Conservation (phyloP, 495 filamentous ascomycete species). For the Podospora conica region DNA sequence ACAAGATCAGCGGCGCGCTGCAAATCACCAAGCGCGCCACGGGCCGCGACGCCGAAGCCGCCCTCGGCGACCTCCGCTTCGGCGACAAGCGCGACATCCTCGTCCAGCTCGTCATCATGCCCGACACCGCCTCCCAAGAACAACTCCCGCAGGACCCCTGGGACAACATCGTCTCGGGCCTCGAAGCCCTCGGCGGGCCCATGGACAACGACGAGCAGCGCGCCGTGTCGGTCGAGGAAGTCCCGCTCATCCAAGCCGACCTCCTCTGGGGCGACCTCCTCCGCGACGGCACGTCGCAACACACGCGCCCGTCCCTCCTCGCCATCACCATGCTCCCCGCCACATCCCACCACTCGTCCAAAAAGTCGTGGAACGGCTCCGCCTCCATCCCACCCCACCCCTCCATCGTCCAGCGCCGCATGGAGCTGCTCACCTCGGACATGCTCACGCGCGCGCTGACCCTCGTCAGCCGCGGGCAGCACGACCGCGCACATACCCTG, state of each 20-base stretch:
- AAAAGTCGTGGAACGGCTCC: conserved; percentile 54
- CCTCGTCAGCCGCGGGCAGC: conserved; percentile 82
- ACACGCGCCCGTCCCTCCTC: conserved; percentile 85
- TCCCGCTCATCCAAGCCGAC: conserved; percentile 93
- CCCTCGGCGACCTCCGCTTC: conserved; percentile 87
- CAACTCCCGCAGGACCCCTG: conserved; percentile 87
- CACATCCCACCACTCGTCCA: conserved; percentile 43
- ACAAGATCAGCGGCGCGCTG: conserved; percentile 95
- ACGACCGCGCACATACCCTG: conserved; percentile 87
- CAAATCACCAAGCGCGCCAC: conserved; percentile 98
- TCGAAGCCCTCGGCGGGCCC: conserved; percentile 92
- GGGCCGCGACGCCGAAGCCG: conserved; percentile 88
- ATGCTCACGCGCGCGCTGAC: conserved; percentile 94
- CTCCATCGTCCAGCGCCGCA: conserved; percentile 89
- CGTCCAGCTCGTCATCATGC: conserved; percentile 88
- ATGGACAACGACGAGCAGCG: conserved; percentile 83
- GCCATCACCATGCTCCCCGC: conserved; percentile 98
- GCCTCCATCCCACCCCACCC: conserved; percentile 95
- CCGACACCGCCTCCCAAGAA: conserved; percentile 81
- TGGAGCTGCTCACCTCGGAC: conserved; percentile 97
- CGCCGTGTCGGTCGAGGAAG: conserved; percentile 82
- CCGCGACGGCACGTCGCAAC: conserved; percentile 80
- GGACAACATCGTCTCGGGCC: conserved; percentile 92
- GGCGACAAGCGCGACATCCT: conserved; percentile 97
- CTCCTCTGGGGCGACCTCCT: conserved; percentile 91